Conservation (phyloP, 257 asterid species). For the Ehretia macrophylla region DNA sequence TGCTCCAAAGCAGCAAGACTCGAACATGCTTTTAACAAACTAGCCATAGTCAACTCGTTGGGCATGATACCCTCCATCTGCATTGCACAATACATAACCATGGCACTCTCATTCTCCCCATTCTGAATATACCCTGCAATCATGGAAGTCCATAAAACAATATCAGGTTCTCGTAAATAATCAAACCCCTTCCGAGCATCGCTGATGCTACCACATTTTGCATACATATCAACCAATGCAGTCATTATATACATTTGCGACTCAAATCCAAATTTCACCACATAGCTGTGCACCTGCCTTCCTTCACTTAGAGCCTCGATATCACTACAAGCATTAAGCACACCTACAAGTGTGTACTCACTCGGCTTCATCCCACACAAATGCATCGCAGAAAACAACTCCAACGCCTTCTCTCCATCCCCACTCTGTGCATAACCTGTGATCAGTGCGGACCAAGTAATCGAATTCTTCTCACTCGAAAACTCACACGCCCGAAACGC, state of each 20-base stretch:
- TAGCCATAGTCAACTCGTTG: constrained; percentile 75
- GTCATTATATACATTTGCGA: constrained; percentile 67
- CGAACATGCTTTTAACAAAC: constrained; percentile 78
- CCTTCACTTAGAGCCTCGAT: constrained; percentile 45
- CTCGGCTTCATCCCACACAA: constrained; percentile 53
- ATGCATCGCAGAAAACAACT: constrained; percentile 69
- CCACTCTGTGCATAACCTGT: constrained; percentile 79
- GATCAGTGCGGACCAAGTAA: constrained; percentile 88
- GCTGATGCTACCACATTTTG: constrained; percentile 58
- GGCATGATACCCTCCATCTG: constrained; percentile 55
- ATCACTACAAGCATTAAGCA: constrained; percentile 80
- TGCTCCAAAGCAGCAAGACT: constrained; percentile 75
- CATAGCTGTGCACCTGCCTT: constrained; percentile 61
- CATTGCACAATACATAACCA: constrained; percentile 67
- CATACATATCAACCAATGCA: constrained; percentile 84
- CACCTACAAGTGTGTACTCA: constrained; percentile 75
- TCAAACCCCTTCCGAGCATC: constrained; percentile 74
- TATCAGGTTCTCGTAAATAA: constrained; percentile 50
- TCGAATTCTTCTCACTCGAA: constrained; percentile 47
- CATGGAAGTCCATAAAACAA: constrained; percentile 86
- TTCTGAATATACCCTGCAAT: constrained; percentile 75
- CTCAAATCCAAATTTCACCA: constrained; percentile 60
- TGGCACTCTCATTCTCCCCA: constrained; percentile 65
- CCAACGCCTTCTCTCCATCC: constrained; percentile 54
- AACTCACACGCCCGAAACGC: constrained; percentile 52